phyloP scores from a whole-genome alignment of 2,329 filamentous ascomycete species.

The Esteya vermicola region DNA sequence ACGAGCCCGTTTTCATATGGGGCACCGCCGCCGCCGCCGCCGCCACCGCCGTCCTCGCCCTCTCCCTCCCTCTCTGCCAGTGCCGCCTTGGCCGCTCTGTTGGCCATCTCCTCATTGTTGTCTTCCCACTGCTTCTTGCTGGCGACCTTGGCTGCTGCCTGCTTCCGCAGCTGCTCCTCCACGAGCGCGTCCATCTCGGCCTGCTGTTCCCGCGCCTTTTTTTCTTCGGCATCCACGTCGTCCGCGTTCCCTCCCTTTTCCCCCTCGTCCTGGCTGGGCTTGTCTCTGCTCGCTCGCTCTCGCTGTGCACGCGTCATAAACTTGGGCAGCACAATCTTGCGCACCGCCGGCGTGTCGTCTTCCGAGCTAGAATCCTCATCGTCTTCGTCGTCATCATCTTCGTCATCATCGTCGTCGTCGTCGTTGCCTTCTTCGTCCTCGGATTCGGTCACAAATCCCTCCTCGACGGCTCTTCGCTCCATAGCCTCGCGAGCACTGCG shows the following conservation, averaged over 20 bases:
- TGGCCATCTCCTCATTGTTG: conserved; percentile 34
- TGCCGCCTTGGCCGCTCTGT: too few relatives aligned
- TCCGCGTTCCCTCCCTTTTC: conserved; percentile 16
- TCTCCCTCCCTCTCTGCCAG: too few relatives aligned
- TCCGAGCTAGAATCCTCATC: conserved; percentile 27
- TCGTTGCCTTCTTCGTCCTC: conserved; percentile 28
- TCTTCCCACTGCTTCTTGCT: conserved; percentile 83
- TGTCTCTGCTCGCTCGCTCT: conserved; percentile 12
- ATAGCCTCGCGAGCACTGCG: conserved; percentile 25
- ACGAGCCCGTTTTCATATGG: conserved; percentile 85
- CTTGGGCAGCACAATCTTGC: conserved; percentile 48
- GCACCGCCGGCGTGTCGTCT: conserved; percentile 41
- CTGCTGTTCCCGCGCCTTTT: conserved; percentile 42
- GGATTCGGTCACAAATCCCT: conserved; percentile 48
- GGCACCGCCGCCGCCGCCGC: conserved; percentile 56
- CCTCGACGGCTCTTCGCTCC: conserved; percentile 38
- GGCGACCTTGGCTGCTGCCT: conserved; percentile 48
- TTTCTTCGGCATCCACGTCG: conserved; percentile 21
- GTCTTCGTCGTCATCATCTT: conserved; percentile 31
- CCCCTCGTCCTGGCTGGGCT: conserved; percentile 21
- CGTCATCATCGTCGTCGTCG: conserved; percentile 27
- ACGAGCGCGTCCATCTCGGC: conserved; percentile 66
- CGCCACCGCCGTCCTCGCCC: too few relatives aligned
- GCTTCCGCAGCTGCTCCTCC: conserved; percentile 76
- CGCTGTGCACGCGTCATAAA: conserved; percentile 48